These are phyloP conservation scores for Mucor circinelloides DNA, from an alignment of 371 early-diverging fungal species.

Conservation along the genomic window DNA sequence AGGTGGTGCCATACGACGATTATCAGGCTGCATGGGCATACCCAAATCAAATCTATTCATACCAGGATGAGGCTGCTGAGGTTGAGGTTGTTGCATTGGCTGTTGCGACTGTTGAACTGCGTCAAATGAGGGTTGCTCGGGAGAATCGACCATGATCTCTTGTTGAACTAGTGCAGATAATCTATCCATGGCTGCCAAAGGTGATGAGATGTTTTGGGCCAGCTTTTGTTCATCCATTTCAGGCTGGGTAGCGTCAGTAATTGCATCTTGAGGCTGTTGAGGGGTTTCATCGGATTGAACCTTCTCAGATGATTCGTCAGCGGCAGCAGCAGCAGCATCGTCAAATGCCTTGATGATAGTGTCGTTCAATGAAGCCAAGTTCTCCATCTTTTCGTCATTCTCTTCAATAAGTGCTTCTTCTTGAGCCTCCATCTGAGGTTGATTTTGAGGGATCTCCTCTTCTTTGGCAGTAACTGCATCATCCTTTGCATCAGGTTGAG, in stretches of 20 bases:
- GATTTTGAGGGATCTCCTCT: background rate
- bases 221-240: background rate
- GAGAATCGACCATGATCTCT: constrained; percentile 23
- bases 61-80: background rate
- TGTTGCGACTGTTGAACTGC: background rate
- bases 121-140: constrained; percentile 10
- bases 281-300: constrained; percentile 5
- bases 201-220: constrained; percentile 13
- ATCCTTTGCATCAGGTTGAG: background rate
- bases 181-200: constrained; percentile 40
- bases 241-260: background rate
- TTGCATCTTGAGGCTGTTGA: background rate
- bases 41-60: constrained; percentile 15
- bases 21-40: constrained; percentile 6
- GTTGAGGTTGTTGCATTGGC: constrained; percentile 7
- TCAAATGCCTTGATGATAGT: constrained; percentile 35
- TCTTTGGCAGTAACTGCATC: background rate
- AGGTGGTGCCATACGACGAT: constrained; percentile 21
- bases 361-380: constrained; percentile 25
- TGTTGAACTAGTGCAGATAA: constrained; percentile 32
- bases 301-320: constrained; percentile 10
- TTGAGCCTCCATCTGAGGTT: background rate
- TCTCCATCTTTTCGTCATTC: constrained; percentile 3
- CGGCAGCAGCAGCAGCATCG: constrained; percentile 10
- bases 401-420: background rate